Evolutionary conservation across 2,329 filamentous ascomycete species (phyloP), one percentile per base, ranked within the genome.

Genomic region (Lasiodiplodia citricola): DNA sequence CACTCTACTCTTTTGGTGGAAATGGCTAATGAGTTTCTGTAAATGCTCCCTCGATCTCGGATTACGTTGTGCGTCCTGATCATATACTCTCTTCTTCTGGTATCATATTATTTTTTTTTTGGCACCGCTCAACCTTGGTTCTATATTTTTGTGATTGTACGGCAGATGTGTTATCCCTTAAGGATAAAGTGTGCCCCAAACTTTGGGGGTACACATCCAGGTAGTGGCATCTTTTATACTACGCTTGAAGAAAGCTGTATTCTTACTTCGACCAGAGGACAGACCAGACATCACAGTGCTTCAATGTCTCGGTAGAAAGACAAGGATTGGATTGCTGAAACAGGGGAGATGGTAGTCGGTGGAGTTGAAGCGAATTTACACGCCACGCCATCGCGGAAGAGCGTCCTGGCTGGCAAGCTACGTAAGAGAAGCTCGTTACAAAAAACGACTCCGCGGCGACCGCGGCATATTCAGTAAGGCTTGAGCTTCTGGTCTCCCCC

Each of bases 1-100:
- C 31, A 52, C 60, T 52, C 44, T 52, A 16, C 60, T 64, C 44
- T 52, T 64, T n/a, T 64, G 58, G 50, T 63, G 41, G 58, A 21
- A 35, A 63, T 35, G 58, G 37, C 58, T 63, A 21, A 63, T 63
- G 25, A 63, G 23, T 63, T 62, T 44, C 25, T 63, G 58, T 51
- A 63, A 16, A 51, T 63, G 25, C 41, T 28, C 14, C 13, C 10
- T 25, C n/a, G 14, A 47, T 60, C 38, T 41, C 57, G 23, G 38
- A 16, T 41, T 50, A 16, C n/a, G 23, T 14, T 25, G 16, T 23
- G 41, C 41, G 3, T 35, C 14, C 38, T 37, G 38, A 31, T 50
- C 25, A 25, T 50, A 31, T 35, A 31, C 11, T 35, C 11, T 37
- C 54, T 18, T 11, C 16, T 18, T 60, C 35, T 10, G n/a, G 41